Base-by-base conservation (phyloP, 768 basidiomycete genomes). In the Tricholoma matsutake region DNA sequence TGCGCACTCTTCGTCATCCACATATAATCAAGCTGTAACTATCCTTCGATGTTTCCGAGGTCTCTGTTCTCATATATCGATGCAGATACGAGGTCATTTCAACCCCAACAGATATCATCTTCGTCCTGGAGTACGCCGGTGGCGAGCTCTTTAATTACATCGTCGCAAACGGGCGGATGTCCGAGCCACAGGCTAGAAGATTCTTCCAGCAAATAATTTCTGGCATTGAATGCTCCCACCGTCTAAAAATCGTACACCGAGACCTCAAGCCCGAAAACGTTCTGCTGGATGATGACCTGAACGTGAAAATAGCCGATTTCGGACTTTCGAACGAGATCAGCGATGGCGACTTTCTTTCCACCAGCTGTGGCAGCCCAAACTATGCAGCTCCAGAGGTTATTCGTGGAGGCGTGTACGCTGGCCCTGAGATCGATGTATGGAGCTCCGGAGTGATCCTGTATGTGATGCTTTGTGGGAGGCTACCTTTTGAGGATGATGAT, bases 121-220 rank as follows among this genome's bases (percentile, higher is more conserved):
- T 99, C 76, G 97, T 99, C 31, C 87, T 98, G 58, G 97, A 99
- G 73, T 98, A 88, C 72, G 96, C 95, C 2, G 91, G 92, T 0
- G 95, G 94, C 62, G 97, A 99, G 69, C 84, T 99, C 6, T 99
- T 99, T 83, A 94, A 98, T 75, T 97, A 96, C 77, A 98, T 98
- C 70, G 96, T 97, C 62, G 81, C 83, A n/a, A 86, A 96, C 61
- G 97, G 97, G 8, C 83, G 91, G 61, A 95, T 98, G 90, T 79
- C 86, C 35, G 96, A 98, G 71, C 79, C 82, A 34, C 89, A 88
- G 64, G 96, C 94, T 0, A 85, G 97, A 13, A 83, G 89, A 25
- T 98, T 98, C 83, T 98, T 99, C 78, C 97, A 98, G 72, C 97
- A 98, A 71, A 91, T 99, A 72, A 96, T 98, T 63, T 92, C 92